These are phyloP conservation scores for Lachnellula arida DNA, from an alignment of 2,329 filamentous ascomycete species.

Conservation along the genomic window DNA sequence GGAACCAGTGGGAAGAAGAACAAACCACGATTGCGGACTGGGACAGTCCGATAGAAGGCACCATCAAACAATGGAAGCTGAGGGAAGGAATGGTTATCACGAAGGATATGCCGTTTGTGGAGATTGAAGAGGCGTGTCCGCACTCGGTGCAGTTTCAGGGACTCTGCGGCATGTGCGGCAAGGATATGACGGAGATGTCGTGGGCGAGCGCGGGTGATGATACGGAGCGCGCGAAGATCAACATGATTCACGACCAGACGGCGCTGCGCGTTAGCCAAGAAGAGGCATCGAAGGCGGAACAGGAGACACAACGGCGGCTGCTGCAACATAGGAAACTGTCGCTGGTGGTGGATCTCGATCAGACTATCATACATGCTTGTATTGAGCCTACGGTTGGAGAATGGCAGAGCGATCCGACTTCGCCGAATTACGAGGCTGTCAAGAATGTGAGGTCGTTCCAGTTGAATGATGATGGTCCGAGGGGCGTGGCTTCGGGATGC, in stretches of 20 bases:
- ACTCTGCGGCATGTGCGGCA: constrained; percentile 86
- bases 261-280: constrained; percentile 77
- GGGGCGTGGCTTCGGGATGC: constrained; percentile 64
- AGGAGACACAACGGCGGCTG: constrained; percentile 79
- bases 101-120: constrained; percentile 55
- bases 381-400: constrained; percentile 95
- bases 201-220: constrained; percentile 79
- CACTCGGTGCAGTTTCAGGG: constrained; percentile 90
- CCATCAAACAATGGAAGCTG: constrained; percentile 72
- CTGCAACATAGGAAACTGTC: constrained; percentile 79
- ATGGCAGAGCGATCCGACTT: constrained; percentile 84
- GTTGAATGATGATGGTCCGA: constrained; percentile 76
- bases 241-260: constrained; percentile 90
- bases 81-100: constrained; percentile 59
- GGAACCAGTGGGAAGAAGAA: constrained; percentile 53
- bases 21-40: constrained; percentile 71
- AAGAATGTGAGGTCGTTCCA: constrained; percentile 87
- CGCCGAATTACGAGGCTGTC: constrained; percentile 87
- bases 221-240: constrained; percentile 82
- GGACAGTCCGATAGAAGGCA: constrained; percentile 79
- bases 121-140: constrained; percentile 85
- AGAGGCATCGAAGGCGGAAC: constrained; percentile 77
- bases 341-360: constrained; percentile 92
- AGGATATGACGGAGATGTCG: constrained; percentile 89
- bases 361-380: constrained; percentile 97